A percentile compares a stretch with the other conserved stretches of the same genome.
Evolutionary conservation across 345 rosid genomes (phyloP).

Genomic region (Eucalyptus sp.): DNA sequence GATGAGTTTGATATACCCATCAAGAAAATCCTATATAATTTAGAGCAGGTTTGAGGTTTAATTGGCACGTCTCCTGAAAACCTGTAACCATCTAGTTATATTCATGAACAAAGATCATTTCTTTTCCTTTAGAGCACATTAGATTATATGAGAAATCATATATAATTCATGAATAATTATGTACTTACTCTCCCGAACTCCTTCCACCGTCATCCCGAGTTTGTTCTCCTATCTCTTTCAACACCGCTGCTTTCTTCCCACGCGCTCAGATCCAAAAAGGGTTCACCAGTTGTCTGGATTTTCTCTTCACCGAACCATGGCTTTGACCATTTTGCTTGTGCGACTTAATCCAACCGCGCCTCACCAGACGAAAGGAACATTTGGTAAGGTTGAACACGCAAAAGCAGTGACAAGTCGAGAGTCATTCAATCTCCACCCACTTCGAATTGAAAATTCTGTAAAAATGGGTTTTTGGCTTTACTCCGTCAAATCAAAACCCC

Average conservation of each 20-base stretch:
- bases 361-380: neutral
- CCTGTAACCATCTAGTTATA: neutral
- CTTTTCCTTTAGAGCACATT: neutral
- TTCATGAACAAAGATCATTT: neutral
- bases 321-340: neutral
- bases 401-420: neutral
- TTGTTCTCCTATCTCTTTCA: neutral
- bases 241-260: neutral
- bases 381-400: neutral
- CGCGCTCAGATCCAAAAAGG: neutral
- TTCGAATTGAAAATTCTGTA: neutral
- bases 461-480: neutral
- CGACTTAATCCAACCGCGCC: neutral
- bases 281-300: neutral
- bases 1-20: neutral
- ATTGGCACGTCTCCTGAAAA: neutral
- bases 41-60: neutral
- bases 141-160: neutral
- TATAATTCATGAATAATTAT: neutral
- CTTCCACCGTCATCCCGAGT: neutral
- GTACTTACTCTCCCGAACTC: neutral
- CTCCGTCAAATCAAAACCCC: neutral
- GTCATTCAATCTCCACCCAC: neutral
- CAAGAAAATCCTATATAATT: neutral
- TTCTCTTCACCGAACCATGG: neutral